A percentile compares a stretch with the other conserved stretches of the same genome.
Conservation (phyloP, 1,139 yeast species). For the Geotrichum candidum region DNA sequence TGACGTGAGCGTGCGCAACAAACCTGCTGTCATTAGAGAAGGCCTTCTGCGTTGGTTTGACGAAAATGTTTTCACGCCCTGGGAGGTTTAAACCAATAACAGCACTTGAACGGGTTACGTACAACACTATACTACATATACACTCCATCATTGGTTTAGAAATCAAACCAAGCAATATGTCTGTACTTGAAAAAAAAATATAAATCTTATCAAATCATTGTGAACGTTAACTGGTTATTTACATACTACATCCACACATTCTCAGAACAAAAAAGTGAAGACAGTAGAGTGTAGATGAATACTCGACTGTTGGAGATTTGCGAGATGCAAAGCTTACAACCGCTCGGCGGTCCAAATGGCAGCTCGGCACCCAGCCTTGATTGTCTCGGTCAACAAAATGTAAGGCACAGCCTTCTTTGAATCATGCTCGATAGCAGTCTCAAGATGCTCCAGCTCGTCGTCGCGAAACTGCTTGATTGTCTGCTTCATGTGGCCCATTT, state of each 20-base stretch:
- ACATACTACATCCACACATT: not conserved
- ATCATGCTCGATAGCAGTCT: constrained; percentile 87
- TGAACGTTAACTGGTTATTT: not conserved
- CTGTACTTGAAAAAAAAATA: not conserved
- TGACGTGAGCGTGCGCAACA: constrained; percentile 16
- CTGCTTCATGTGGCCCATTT: constrained; percentile 52
- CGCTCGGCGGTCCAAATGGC: constrained; percentile 95
- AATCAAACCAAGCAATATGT: not conserved
- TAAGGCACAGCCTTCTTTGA: constrained; percentile 93
- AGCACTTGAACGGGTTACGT: not conserved
- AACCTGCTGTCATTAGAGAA: constrained; percentile 19
- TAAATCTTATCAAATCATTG: not conserved
- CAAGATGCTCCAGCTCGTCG: constrained; percentile 91
- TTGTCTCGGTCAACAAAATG: constrained; percentile 76
- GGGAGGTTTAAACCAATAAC: constrained; percentile 11
- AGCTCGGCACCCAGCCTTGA: constrained; percentile 71
- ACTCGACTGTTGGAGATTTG: not conserved
- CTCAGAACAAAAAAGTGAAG: not conserved
- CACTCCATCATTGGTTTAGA: not conserved
- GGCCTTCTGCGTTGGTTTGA: constrained; percentile 24
- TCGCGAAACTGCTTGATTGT: constrained; percentile 78
- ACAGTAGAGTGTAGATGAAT: not conserved
- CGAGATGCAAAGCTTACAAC: constrained; percentile 35
- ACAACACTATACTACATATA: not conserved
- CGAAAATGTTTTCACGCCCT: constrained; percentile 17